Base-by-base conservation (phyloP, 2,329 filamentous ascomycete genomes). In the Verticillium zaregamsianum region DNA sequence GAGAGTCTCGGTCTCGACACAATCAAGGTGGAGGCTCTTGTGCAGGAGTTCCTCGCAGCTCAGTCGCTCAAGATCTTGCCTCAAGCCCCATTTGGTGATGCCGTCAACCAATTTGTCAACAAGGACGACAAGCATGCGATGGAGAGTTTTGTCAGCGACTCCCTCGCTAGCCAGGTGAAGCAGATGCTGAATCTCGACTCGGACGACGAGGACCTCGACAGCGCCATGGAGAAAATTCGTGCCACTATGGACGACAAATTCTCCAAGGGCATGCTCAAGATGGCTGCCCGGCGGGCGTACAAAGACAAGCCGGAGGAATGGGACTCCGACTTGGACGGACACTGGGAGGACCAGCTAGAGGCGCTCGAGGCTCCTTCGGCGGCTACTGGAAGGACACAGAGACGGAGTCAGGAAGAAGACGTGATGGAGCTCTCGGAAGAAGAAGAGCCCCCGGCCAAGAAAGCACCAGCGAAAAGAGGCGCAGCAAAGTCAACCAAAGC, bases 121-220 rank as follows among this genome's bases (percentile, higher is more conserved):
- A 98, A 98, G 68, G 92, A 97, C 67, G 95, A 99, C 77, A 96
- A 93, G 71, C 89, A 95, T 68, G 92, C 92, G 3, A 92, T 98
- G 88, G 88, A 93, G 70, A 80, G 87, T 54, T 94, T 94, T 68
- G 88, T 94, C 11, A 85, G 84, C 25, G 88, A 92, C 35, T 90
- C 89, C 15, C 78, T 94, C 2, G 82, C 85, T 2, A 86, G 83
- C 25, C 90, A 93, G 69, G 84, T 93, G 20, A 87, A 87, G 66
- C 84, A 90, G 64, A 81, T 94, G 69, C 79, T 93, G 37, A 79
- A 82, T 1, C 76, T 92, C 6, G 86, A 90, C 55, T 80, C 84
- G 0, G 86, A 90, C 23, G 86, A 91, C 59, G 86, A 89, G 35
- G 89, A 91, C 35, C 80, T 97, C 8, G 85, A 88, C 14, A 82